Conservation (phyloP, 352 stramenopile species). For the Phytophthora boehmeriae region DNA sequence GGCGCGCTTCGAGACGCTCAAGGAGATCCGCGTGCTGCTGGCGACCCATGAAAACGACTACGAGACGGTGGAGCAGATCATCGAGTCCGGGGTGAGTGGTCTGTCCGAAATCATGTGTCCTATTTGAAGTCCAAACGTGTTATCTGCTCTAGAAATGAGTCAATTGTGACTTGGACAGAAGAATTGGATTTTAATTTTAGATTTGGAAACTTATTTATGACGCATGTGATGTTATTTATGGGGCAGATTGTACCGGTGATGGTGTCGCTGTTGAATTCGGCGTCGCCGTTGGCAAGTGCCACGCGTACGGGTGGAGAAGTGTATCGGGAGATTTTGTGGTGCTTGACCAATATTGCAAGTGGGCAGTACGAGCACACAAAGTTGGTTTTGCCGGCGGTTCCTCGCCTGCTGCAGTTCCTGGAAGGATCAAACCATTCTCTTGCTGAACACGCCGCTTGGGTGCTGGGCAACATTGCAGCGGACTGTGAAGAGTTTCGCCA, state of each 20-base stretch:
- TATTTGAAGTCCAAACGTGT: constrained; percentile 3
- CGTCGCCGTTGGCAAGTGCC: constrained; percentile 64
- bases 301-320: constrained; percentile 72
- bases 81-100: constrained; percentile 72
- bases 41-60: constrained; percentile 71
- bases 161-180: not conserved
- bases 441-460: constrained; percentile 80
- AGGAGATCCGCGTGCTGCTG: constrained; percentile 70
- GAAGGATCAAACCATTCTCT: constrained; percentile 61
- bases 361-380: constrained; percentile 87
- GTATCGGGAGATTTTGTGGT: constrained; percentile 84
- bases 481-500: constrained; percentile 88
- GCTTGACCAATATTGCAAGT: constrained; percentile 83
- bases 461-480: constrained; percentile 85
- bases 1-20: constrained; percentile 71
- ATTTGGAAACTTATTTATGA: not conserved
- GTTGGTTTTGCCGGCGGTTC: constrained; percentile 75
- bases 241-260: constrained; percentile 74
- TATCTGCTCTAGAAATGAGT: not conserved
- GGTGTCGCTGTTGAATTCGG: constrained; percentile 67
- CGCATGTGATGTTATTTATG: constrained; percentile 7
- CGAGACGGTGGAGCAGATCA: constrained; percentile 71
- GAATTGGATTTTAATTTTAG: constrained; percentile 10
- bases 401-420: constrained; percentile 75
- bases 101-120: constrained; percentile 6